These are phyloP conservation scores for Barnettozyma botsteinii DNA, from an alignment of 805 yeast genomes.

Conservation along the genomic window DNA sequence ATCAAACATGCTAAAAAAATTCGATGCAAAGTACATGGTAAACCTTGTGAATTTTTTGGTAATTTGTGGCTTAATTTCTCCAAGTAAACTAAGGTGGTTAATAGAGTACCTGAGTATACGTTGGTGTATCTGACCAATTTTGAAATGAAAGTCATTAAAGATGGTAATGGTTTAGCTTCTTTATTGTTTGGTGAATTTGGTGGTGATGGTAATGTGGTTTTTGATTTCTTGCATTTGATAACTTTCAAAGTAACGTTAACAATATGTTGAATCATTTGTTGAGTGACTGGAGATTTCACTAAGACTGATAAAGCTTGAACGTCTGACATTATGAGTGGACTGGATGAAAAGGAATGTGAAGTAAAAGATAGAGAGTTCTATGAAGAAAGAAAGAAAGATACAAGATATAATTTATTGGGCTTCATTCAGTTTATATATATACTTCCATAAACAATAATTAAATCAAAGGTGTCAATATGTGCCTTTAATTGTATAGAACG, in stretches of 20 bases:
- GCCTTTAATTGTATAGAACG: constrained; percentile 1
- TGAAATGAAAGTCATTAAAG: constrained; percentile 68
- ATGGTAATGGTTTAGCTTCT: constrained; percentile 36
- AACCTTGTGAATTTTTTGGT: constrained; percentile 68
- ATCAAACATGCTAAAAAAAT: constrained; percentile 70
- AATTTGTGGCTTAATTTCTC: constrained; percentile 53
- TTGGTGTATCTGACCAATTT: constrained; percentile 68
- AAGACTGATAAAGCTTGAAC: constrained; percentile 53
- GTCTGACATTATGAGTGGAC: constrained; percentile 33
- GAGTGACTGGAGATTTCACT: constrained; percentile 61
- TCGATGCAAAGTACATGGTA: constrained; percentile 76
- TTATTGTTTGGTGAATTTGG: constrained; percentile 27
- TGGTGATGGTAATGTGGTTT: constrained; percentile 28
- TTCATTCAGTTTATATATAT: not conserved
- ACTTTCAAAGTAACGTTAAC: constrained; percentile 64
- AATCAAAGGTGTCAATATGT: constrained; percentile 2
- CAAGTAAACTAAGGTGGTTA: constrained; percentile 66
- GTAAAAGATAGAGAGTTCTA: no score
- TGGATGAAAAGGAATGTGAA: not conserved
- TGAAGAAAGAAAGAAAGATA: not conserved
- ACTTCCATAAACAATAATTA: no score
- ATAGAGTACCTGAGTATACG: constrained; percentile 74
- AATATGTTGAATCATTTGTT: constrained; percentile 66
- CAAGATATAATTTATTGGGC: no score
- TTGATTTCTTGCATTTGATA: constrained; percentile 48